Conservation (phyloP, 306 rosid genomes). For the Prunus padus region DNA sequence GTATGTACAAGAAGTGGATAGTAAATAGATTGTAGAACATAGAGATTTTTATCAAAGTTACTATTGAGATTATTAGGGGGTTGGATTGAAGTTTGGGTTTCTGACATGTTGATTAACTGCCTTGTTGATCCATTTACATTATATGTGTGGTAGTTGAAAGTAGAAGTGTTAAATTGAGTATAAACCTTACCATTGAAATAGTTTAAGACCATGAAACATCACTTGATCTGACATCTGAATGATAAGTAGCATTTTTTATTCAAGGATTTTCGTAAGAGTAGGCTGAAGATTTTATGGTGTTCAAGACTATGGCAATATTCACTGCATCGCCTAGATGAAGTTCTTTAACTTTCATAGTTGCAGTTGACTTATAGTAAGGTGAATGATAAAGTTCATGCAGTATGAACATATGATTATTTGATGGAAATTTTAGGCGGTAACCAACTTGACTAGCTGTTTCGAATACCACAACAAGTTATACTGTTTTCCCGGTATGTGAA, state of each 20-base stretch:
- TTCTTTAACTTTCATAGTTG: background rate
- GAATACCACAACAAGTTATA: background rate
- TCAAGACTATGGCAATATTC: background rate
- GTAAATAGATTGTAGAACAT: background rate
- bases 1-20: background rate
- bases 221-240: background rate
- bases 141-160: background rate
- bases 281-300: background rate
- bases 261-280: background rate
- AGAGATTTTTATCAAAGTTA: background rate
- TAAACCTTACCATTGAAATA: background rate
- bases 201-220: background rate
- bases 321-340: background rate
- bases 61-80: background rate
- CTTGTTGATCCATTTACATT: conserved; percentile 5
- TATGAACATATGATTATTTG: background rate
- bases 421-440: background rate
- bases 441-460: background rate
- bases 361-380: background rate
- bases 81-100: background rate
- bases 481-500: background rate
- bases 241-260: background rate
- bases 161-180: background rate
- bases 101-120: background rate
- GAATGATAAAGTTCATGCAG: background rate